Percentiles rank a stretch among this genome's conserved stretches.
Conservation (phyloP, 257 asterid genomes). For the Verbena officinalis region DNA sequence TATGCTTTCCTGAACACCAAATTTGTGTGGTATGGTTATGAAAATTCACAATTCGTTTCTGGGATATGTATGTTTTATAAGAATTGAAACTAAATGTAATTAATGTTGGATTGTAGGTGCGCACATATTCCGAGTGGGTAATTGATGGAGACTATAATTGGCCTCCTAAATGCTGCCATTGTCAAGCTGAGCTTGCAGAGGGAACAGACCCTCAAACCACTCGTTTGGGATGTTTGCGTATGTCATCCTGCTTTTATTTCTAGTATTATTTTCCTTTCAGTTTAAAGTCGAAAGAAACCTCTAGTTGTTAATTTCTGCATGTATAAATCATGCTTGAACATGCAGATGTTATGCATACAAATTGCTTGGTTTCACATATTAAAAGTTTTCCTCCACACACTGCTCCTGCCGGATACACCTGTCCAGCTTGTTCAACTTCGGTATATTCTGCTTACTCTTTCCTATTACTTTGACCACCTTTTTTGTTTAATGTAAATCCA, state of each 20-base stretch:
- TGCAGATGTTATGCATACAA: slow-evolving; percentile 73
- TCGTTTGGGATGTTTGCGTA: slow-evolving; percentile 98
- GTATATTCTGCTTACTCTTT: slow-evolving; percentile 43
- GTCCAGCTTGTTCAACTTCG: slow-evolving; percentile 73
- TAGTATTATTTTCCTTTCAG: neutral
- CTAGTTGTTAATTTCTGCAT: neutral
- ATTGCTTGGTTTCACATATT: slow-evolving; percentile 73
- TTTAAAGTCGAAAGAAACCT: neutral
- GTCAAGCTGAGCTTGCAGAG: slow-evolving; percentile 77
- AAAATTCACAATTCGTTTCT: neutral
- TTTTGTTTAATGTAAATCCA: neutral
- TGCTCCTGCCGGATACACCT: slow-evolving; percentile 84
- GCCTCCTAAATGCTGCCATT: slow-evolving; percentile 93
- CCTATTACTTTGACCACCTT: slow-evolving; percentile 9
- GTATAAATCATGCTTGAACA: slow-evolving; percentile 12
- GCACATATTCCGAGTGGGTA: slow-evolving; percentile 95
- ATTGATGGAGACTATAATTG: slow-evolving; percentile 97
- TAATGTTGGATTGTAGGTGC: slow-evolving; percentile 45
- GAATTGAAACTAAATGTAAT: slow-evolving; percentile 7
- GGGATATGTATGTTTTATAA: neutral
- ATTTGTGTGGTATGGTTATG: slow-evolving; percentile 81
- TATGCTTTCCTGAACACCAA: slow-evolving; percentile 93
- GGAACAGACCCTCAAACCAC: slow-evolving; percentile 67
- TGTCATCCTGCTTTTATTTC: slow-evolving; percentile 30
- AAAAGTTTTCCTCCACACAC: slow-evolving; percentile 76